A percentile compares a stretch with the other conserved stretches of the same genome.
phyloP scores from a whole-genome alignment of 2,329 filamentous ascomycete genomes.

The Talaromyces sp. region DNA sequence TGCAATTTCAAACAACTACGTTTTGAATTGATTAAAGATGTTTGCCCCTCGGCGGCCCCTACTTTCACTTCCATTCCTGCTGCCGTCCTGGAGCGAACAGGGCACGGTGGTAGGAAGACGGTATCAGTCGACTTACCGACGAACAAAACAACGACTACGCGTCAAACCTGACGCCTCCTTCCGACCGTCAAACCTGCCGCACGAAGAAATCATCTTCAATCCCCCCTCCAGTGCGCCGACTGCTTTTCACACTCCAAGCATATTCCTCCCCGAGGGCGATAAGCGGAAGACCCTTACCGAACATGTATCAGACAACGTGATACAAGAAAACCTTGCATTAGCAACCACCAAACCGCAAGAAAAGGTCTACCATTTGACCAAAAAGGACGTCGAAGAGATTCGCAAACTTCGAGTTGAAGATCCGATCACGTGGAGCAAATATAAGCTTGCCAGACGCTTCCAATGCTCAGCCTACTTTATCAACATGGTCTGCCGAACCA shows the following conservation, averaged over 20 bases:
- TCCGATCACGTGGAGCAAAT: conserved; percentile 54
- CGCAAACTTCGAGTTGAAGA: conserved; percentile 48
- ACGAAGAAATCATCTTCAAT: conserved; percentile 59
- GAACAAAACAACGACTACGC: conserved; percentile 46
- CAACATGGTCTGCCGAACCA: conserved; percentile 52
- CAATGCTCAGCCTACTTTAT: conserved; percentile 59
- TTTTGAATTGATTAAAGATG: background rate
- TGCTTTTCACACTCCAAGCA: conserved; percentile 58
- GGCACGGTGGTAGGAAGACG: conserved; percentile 29
- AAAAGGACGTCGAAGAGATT: conserved; percentile 55
- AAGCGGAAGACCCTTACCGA: conserved; percentile 40
- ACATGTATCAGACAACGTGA: conserved; percentile 17
- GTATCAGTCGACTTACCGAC: conserved; percentile 45
- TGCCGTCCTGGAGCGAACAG: conserved; percentile 32
- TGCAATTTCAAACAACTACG: background rate
- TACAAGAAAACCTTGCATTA: conserved; percentile 35
- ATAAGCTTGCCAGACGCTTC: conserved; percentile 56
- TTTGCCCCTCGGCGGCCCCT: conserved; percentile 28
- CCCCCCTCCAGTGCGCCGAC: conserved; percentile 59
- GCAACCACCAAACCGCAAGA: conserved; percentile 46
- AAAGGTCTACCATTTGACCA: conserved; percentile 57
- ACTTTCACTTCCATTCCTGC: conserved; percentile 31
- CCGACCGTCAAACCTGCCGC: conserved; percentile 29
- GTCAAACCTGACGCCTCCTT: conserved; percentile 50
- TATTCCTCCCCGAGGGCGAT: conserved; percentile 58